phyloP scores from a whole-genome alignment of 768 basidiomycete genomes.

The Leccinum aurantiacum region DNA sequence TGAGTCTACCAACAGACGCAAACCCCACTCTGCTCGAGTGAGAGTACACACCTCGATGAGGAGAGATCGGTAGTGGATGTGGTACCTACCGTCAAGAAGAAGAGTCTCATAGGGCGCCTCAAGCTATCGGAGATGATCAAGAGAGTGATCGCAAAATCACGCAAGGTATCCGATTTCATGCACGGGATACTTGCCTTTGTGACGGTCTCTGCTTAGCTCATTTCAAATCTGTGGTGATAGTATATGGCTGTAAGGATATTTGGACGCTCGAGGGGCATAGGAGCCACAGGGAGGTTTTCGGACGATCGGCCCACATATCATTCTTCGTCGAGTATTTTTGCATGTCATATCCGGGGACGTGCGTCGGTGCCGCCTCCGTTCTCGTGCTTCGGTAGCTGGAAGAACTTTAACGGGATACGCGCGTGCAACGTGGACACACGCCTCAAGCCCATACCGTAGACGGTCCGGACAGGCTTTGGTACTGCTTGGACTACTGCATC shows the following conservation, averaged over 20 bases:
- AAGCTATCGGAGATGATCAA: constrained; percentile 23
- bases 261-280: constrained; percentile 1
- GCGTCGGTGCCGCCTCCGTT: constrained; percentile 7
- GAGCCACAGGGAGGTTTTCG: background rate
- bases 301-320: constrained; percentile 12
- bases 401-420: constrained; percentile 4
- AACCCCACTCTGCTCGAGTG: background rate
- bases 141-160: constrained; percentile 20
- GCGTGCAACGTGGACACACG: constrained; percentile 9
- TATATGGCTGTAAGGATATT: constrained; percentile 1
- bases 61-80: constrained; percentile 3
- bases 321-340: constrained; percentile 28
- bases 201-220: constrained; percentile 22
- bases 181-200: constrained; percentile 21
- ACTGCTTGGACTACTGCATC: constrained; percentile 22
- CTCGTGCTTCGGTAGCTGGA: constrained; percentile 11
- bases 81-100: constrained; percentile 10
- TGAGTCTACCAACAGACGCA: constrained; percentile 14
- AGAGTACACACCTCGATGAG: constrained; percentile 10
- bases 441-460: constrained; percentile 7
- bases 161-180: constrained; percentile 23
- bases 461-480: constrained; percentile 17
- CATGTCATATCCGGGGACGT: constrained; percentile 13
- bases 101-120: constrained; percentile 7
- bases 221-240: constrained; percentile 22